A percentile compares a stretch with the other conserved stretches of the same genome.
Conservation (phyloP, 2,329 filamentous ascomycete species). For the Lasiodiplodia hormozganensis region DNA sequence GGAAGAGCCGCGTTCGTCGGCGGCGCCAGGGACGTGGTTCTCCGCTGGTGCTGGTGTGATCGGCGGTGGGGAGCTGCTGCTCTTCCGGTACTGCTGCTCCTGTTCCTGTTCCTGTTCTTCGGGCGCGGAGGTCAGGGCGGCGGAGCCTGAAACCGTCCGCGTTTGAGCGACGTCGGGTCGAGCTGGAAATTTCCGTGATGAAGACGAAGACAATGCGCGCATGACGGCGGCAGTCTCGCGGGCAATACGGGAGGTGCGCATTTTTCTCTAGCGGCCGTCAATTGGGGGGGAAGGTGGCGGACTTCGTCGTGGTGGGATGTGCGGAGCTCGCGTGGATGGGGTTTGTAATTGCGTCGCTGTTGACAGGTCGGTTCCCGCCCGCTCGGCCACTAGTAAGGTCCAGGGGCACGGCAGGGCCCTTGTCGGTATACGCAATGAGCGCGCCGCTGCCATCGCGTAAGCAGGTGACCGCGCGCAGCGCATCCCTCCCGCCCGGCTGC, state of each 20-base stretch:
- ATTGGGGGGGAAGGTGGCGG: neutral
- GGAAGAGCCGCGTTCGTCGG: constrained; percentile 30
- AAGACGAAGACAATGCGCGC: constrained; percentile 22
- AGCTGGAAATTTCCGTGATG: constrained; percentile 21
- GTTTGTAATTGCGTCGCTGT: constrained; percentile 2
- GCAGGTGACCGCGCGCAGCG: constrained; percentile 6
- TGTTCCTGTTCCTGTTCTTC: constrained; percentile 28
- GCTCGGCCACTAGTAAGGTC: neutral
- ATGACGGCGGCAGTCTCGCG: constrained; percentile 40
- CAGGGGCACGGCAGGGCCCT: neutral
- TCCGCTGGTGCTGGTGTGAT: constrained; percentile 2
- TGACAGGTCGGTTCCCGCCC: constrained; percentile 4
- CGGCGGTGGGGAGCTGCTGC: constrained; percentile 8
- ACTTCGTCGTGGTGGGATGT: neutral
- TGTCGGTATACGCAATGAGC: constrained; percentile 16
- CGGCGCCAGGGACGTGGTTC: neutral
- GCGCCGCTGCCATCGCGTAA: neutral
- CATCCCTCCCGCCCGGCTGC: neutral
- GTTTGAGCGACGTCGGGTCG: constrained; percentile 25
- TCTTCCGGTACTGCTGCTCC: constrained; percentile 36
- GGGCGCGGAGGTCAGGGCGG: constrained; percentile 37
- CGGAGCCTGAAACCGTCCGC: constrained; percentile 35
- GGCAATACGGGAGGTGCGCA: constrained; percentile 48
- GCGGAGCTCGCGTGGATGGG: neutral
- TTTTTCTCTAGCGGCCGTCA: constrained; percentile 28